Evolutionary conservation across 306 rosid species (phyloP), one percentile per base, ranked within the genome.

Genomic region (Dryas drummondii): DNA sequence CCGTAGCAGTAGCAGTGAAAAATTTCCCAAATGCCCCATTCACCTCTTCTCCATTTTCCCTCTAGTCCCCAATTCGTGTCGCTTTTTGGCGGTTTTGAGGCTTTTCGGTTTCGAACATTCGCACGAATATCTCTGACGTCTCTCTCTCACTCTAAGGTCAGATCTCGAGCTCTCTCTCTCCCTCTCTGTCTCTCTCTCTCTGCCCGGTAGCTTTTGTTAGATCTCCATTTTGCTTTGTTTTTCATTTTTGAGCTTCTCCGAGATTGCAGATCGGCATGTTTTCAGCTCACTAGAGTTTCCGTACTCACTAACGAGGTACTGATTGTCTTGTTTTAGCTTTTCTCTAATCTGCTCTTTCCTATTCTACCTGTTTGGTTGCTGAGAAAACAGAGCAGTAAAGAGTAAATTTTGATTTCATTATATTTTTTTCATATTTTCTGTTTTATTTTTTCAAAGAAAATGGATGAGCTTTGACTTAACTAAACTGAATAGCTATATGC

Each of bases 1-100:
- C 91, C 84, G 87, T 2, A 32, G 37, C 37, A 32, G 9, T 1
- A 53, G 19, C 58, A 53, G 58, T 16, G 16, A 53, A 56, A 19
- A 32, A 32, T 2, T 32, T 32, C 37, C 37, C 37, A 32, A 32
- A 32, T 2, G 37, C 37, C 22, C 22, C 22, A 22, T 22, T 22
- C 22, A 32, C 37, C 37, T 32, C 37, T 46, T 46, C 49, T 54
- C 72, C 57, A 53, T 45, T 77, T 54, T 51, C 64, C 42, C 66
- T 50, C 82, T 49, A 9, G 37, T 62, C 46, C 63, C 68, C 73
- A 62, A 81, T 81, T 69, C 79, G 87, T 64, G 75, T 80, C 82
- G 49, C 87, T 81, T 83, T 90, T 89, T 90, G 90, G 97, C 93
- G 94, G 88, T 87, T 88, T 79, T 74, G 48, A 79, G 68, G 59